Conservation (phyloP, 2,329 filamentous ascomycete species). For the Thermothelomyces thermophilus region DNA sequence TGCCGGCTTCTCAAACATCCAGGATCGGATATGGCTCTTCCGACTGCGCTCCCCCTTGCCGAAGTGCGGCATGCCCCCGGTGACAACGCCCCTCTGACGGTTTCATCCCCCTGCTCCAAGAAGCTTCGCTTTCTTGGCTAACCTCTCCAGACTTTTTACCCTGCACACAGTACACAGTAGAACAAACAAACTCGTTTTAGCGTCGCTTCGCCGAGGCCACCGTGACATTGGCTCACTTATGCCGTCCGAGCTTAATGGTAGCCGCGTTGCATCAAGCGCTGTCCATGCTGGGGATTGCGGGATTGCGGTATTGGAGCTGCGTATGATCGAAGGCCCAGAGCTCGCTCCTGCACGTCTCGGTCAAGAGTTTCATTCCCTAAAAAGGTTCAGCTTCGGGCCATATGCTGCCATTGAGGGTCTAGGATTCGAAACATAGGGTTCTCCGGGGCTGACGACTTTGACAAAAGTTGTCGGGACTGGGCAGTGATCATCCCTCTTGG, state of each 20-base stretch:
- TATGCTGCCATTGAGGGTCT: not conserved
- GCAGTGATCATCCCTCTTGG: constrained; percentile 12
- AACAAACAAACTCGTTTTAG: constrained; percentile 8
- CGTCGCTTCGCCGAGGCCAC: not conserved
- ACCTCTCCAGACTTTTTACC: constrained; percentile 8
- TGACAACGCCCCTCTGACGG: constrained; percentile 14
- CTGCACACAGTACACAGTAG: too few relatives aligned
- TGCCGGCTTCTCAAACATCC: constrained; percentile 15
- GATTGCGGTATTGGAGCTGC: not conserved
- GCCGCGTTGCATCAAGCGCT: not conserved
- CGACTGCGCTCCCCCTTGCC: constrained; percentile 1
- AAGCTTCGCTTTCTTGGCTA: constrained; percentile 16
- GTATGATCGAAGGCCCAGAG: not conserved
- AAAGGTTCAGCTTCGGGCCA: not conserved
- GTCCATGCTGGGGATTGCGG: not conserved
- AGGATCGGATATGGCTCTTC: constrained; percentile 15
- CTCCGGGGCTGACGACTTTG: not conserved
- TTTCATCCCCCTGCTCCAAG: constrained; percentile 23
- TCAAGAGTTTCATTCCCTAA: not conserved
- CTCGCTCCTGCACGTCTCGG: not conserved
- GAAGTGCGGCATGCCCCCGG: not conserved
- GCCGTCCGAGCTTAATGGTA: not conserved
- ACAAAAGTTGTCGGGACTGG: constrained; percentile 1
- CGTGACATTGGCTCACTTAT: not conserved
- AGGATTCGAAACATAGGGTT: not conserved